Evolutionary conservation across 2,329 filamentous ascomycete genomes (phyloP).

Genomic region (Xylaria sp.): DNA sequence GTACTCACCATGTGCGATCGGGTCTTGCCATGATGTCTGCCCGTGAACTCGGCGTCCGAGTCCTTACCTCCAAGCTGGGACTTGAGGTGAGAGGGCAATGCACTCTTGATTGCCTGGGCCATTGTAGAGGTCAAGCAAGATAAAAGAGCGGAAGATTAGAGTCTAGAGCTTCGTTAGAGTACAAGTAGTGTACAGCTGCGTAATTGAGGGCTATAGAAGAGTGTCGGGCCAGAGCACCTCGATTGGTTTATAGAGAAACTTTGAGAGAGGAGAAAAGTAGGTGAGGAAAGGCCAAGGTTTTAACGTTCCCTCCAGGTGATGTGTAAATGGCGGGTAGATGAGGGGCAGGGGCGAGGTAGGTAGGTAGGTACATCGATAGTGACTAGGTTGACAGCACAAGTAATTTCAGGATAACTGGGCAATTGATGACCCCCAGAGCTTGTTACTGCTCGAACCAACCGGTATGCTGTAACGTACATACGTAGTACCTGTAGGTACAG

Average conservation of each 20-base stretch:
- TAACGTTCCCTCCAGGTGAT: constrained; percentile 39
- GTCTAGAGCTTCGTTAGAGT: constrained; percentile 19
- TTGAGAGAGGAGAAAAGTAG: constrained; percentile 37
- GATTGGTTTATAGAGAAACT: constrained; percentile 14
- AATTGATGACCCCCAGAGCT: constrained; percentile 5
- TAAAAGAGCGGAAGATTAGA: constrained; percentile 18
- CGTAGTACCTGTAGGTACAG: neutral
- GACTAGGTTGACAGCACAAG: constrained; percentile 10
- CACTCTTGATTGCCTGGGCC: constrained; percentile 77
- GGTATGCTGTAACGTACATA: neutral
- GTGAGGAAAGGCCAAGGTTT: constrained; percentile 41
- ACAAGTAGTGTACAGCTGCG: constrained; percentile 8
- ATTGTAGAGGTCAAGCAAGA: constrained; percentile 57
- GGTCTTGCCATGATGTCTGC: constrained; percentile 84
- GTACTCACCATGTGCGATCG: constrained; percentile 84
- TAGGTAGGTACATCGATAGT: too few species aligned
- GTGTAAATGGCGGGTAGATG: constrained; percentile 32
- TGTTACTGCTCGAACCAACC: neutral
- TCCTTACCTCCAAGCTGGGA: constrained; percentile 59
- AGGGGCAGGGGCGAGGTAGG: constrained; percentile 26
- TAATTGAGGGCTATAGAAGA: neutral
- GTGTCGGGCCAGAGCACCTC: constrained; percentile 11
- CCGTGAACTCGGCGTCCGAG: constrained; percentile 63
- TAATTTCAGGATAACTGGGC: constrained; percentile 5
- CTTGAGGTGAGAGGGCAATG: constrained; percentile 87